phyloP scores from a whole-genome alignment of 345 rosid genomes.

The Adansonia digitata region DNA sequence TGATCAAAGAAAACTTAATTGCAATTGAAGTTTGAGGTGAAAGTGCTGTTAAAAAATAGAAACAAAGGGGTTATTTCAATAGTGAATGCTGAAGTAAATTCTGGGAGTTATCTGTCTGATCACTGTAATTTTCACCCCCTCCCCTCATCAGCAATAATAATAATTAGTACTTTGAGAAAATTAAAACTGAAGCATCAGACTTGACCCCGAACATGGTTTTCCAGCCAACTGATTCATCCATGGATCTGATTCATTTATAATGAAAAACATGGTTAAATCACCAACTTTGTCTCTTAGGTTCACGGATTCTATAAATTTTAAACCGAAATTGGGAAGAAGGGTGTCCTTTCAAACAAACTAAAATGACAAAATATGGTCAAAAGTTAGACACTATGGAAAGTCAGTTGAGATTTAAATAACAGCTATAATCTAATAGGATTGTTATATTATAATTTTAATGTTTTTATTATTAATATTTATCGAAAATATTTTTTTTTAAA shows the following conservation, averaged over 20 bases:
- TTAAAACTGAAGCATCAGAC: neutral
- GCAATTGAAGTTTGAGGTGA: neutral
- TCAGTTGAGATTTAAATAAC: no score
- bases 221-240: neutral
- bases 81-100: slow-evolving; percentile 28
- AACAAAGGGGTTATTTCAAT: slow-evolving; percentile 13
- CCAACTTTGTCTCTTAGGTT: neutral
- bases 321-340: neutral
- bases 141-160: neutral
- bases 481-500: no score
- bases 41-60: neutral
- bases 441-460: no score
- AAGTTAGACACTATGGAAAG: no score
- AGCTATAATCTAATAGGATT: no score
- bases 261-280: neutral
- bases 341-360: neutral
- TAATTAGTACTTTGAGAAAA: no score
- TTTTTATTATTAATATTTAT: no score
- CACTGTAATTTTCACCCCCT: slow-evolving; percentile 21
- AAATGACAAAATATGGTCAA: neutral
- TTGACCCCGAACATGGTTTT: neutral
- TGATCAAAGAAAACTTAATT: neutral
- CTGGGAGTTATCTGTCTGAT: slow-evolving; percentile 34
- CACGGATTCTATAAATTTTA: neutral
- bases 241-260: neutral